Evolutionary conservation across 2,329 filamentous ascomycete genomes (phyloP), one percentile per base, ranked within the genome.

Genomic region (Stachybotrys chlorohalonatus): DNA sequence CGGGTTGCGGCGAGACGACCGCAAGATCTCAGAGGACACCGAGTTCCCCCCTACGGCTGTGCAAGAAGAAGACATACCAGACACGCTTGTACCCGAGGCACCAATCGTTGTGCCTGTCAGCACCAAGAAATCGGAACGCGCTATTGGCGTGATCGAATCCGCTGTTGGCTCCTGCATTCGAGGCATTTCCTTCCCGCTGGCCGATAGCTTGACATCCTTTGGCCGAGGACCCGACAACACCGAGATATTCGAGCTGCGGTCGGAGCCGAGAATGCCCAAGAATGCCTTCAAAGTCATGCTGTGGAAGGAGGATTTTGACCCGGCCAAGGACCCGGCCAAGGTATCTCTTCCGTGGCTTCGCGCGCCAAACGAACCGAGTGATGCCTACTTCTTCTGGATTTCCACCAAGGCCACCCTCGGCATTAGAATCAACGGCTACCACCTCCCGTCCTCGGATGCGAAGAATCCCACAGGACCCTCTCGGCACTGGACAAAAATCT

Each of bases 261-360:
- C 74, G 30, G 90, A 96, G 60, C 79, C 76, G 2, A 85, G 85
- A 15, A 83, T 97, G 42, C 90, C 92, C 1, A 93, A 93, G 65
- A 85, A 86, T 58, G 90, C 89, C 1, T 83, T 96, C 61, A 86
- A 89, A 63, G 75, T 96, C 45, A 76, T 90, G 39, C 82, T 94
- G 32, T 90, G 87, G 79, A 84, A 82, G 54, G 79, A 84, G 1
- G 82, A 81, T 11, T 85, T 86, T 55, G 86, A 89, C 55, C 76
- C 80, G 7, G 74, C 74, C 51, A 77, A 75, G 51, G 77, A 81
- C 24, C 52, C 74, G 75, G 42, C 79, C 79, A 52, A 82, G 80
- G 59, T 76, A 79, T 55, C 84, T 77, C 74, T 70, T 54, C 66
- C 74, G 51, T 70, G 75, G 73, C 56, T 63, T 31, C 58, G 61